Base-by-base conservation (phyloP, 495 filamentous ascomycete genomes). In the Aspergillus wentii region DNA sequence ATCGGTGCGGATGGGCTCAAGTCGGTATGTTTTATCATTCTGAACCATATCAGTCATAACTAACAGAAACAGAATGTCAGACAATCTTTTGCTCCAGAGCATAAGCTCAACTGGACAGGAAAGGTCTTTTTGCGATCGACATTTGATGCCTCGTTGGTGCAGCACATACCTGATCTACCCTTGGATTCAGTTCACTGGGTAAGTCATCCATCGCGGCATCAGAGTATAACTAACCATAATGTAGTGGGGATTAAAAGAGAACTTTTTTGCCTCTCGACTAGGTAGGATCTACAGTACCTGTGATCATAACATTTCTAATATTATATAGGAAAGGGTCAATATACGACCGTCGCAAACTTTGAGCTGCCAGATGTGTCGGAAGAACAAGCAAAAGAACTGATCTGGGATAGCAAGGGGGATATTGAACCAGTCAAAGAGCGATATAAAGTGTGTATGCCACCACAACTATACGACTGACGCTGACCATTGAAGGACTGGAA, bases 291-390 rank as follows among this genome's bases (percentile, higher is more conserved):
- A 3, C 4, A 10, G 0, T 5, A 2, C 3, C 3, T 27, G 20
- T 8, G n/a, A 8, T n/a, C n/a, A n/a, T n/a, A n/a, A n/a, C n/a
- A n/a, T n/a, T n/a, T n/a, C 52, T 52, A 30, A 52, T 29, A 33
- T 7, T 5, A n/a, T 11, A 11, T 21, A 63, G 54, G 59, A 7
- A 59, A 56, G 36, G 29, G 42, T 15, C 59, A 61, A 21, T 75
- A 65, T 40, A 72, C 71, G 3, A 64, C 71, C 21, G 68, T 72
- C 1, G 69, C 64, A n/a, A 61, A 66, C 14, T 63, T 70, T 16
- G 55, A 52, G 30, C 64, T 72, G 22, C 67, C 69, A 0, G 51
- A 54, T 13, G 48, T 40, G 1, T 33, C 49, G 0, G 54, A 62
- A 22, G 55, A 69, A n/a, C 40, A 57, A 19, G 69, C 65, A 18